Base-by-base conservation (phyloP, 2,329 filamentous ascomycete genomes). In the Pseudogymnoascus sp. region DNA sequence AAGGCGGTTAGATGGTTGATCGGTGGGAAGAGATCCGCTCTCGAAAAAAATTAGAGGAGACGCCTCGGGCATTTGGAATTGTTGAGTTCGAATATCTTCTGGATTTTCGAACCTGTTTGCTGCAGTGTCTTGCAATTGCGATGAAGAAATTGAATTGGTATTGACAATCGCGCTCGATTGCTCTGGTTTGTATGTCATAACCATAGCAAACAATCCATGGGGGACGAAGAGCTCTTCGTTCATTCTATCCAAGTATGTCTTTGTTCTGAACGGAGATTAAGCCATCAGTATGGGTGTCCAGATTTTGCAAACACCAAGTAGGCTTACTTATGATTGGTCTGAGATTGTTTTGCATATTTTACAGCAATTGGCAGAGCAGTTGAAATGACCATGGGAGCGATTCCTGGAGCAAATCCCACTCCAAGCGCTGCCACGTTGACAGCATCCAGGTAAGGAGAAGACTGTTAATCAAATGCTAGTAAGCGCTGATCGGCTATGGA, bases 201-300 rank as follows among this genome's bases (percentile, higher is more conserved):
- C 75, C 19, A 83, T 73, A 64, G 77, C 79, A 70, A 79, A 82
- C 0, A 86, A 75, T 0, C 84, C 84, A 1, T 77, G 77, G 0
- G 84, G 83, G 55, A 76, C 77, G 70, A 87, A 87, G 63, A 84
- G 78, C 2, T 80, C 75, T 7, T 78, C 74, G 67, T 86, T 87
- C 67, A 84, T 76, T 36, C 75, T 72, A 66, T 84, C 78, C 14
- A 87, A 76, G 68, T 83, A 86, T 0, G 69, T 73, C 66, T 84
- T 85, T 12, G 67, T 66, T 63, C 70, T 71, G 23, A 1, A 38
- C 4, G 28, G 1, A 62, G 6, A 22, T 41, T 36, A 33, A 60
- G 41, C 69, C 23, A 65, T 61, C 14, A 38, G 60, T 36, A n/a
- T 41, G 19, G 5, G 8, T 23, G 14, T 23, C 39, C 11, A 42